These are phyloP conservation scores for Boletus edulis DNA, from an alignment of 768 basidiomycete species.

Conservation along the genomic window DNA sequence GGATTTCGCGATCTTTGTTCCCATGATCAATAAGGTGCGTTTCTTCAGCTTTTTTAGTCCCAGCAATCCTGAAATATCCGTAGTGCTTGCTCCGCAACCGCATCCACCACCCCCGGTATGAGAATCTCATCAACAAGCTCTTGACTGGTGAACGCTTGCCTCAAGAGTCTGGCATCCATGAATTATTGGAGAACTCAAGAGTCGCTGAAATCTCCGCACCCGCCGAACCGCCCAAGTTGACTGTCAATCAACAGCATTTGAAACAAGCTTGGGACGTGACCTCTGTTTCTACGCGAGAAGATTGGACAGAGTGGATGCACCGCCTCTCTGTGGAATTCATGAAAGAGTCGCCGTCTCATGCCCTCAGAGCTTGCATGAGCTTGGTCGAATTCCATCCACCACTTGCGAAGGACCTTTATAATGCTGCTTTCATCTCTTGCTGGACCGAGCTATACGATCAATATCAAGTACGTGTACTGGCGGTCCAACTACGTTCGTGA, in stretches of 20 bases:
- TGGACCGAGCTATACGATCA: slow-evolving; percentile 96
- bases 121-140: slow-evolving; percentile 83
- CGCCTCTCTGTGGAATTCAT: slow-evolving; percentile 92
- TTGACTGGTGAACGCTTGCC: slow-evolving; percentile 90
- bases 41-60: background rate
- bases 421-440: slow-evolving; percentile 96
- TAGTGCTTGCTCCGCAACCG: slow-evolving; percentile 76
- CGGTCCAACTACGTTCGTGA: background rate
- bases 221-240: slow-evolving; percentile 83
- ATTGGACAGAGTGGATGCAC: slow-evolving; percentile 97
- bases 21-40: slow-evolving; percentile 89
- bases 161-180: slow-evolving; percentile 74
- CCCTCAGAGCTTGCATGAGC: slow-evolving; percentile 94
- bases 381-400: slow-evolving; percentile 90
- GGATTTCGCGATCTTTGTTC: slow-evolving; percentile 97
- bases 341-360: slow-evolving; percentile 97
- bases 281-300: slow-evolving; percentile 69
- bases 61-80: background rate
- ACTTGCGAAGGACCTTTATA: slow-evolving; percentile 92
- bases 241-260: slow-evolving; percentile 95
- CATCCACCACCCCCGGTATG: slow-evolving; percentile 81
- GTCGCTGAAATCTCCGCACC: slow-evolving; percentile 75
- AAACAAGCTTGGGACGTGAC: slow-evolving; percentile 96
- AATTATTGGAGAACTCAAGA: slow-evolving; percentile 64
- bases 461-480: slow-evolving; percentile 67